Conservation (phyloP, 768 basidiomycete species). For the Hirschioporus abietinus region DNA sequence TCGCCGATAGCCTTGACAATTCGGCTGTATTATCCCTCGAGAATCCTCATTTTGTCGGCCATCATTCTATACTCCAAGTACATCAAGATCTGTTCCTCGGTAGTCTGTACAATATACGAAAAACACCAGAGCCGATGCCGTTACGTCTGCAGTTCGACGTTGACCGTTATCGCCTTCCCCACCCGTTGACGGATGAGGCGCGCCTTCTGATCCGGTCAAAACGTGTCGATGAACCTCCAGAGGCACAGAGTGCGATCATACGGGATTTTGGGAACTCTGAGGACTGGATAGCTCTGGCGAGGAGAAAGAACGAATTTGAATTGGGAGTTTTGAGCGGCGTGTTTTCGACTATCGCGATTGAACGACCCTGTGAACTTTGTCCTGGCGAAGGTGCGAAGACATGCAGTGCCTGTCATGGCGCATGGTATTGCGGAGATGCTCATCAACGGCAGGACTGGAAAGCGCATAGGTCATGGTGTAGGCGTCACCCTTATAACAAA, state of each 20-base stretch:
- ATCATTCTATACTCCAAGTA: background rate
- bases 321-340: slow-evolving; percentile 6
- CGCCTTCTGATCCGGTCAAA: slow-evolving; percentile 3
- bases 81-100: slow-evolving; percentile 1
- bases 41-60: background rate
- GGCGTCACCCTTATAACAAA: background rate
- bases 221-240: background rate
- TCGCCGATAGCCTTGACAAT: background rate
- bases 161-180: background rate
- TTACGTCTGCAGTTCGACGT: slow-evolving; percentile 1
- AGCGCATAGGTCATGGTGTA: background rate
- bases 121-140: background rate
- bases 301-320: background rate
- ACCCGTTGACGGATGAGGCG: background rate
- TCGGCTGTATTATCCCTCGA: background rate
- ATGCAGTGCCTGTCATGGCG: slow-evolving; percentile 5
- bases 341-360: background rate
- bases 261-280: background rate
- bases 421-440: slow-evolving; percentile 6
- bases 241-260: background rate
- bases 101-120: background rate
- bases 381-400: background rate
- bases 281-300: background rate
- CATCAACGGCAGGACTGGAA: slow-evolving; percentile 1
- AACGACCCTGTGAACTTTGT: slow-evolving; percentile 5